These are phyloP conservation scores for Elsinoe australis DNA, from an alignment of 2,329 filamentous ascomycete genomes.

Conservation along the genomic window DNA sequence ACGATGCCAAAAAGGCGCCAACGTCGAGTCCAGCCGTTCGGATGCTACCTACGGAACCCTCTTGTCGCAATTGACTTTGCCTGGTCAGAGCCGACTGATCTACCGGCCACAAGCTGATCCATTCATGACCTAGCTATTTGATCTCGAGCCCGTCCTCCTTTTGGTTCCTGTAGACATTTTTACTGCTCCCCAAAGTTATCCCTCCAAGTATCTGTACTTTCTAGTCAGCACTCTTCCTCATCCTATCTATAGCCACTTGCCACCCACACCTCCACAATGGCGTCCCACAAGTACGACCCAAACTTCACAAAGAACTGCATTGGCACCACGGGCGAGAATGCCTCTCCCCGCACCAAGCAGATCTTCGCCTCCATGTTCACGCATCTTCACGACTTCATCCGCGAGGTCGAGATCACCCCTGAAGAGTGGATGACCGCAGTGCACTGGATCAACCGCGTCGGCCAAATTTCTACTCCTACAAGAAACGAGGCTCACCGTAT, in stretches of 20 bases:
- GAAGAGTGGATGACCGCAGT: conserved; percentile 73
- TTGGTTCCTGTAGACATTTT: neutral
- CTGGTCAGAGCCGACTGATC: conserved; percentile 10
- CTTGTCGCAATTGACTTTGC: conserved; percentile 7
- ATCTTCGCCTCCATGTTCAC: conserved; percentile 58
- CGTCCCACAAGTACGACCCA: conserved; percentile 55
- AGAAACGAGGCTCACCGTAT: conserved; percentile 69
- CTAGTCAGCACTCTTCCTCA: too few relatives aligned
- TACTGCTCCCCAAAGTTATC: neutral
- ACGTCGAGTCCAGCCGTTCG: neutral
- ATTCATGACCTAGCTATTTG: conserved; percentile 2
- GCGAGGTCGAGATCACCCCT: conserved; percentile 67
- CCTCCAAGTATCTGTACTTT: neutral
- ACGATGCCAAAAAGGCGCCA: neutral
- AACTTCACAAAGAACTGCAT: conserved; percentile 68
- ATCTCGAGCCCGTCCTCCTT: conserved; percentile 4
- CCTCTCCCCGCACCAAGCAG: conserved; percentile 55
- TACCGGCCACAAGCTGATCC: conserved; percentile 12
- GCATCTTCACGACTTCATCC: conserved; percentile 71
- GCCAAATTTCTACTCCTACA: conserved; percentile 58
- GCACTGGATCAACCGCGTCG: conserved; percentile 66
- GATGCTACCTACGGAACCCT: neutral
- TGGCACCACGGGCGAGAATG: conserved; percentile 64
- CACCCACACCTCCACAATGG: conserved; percentile 4
- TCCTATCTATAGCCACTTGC: too few relatives aligned